Percentiles rank a stretch among this genome's conserved stretches.
These are phyloP conservation scores for Plasmodium sp. DNA, from an alignment of 169 alveolate genomes.

Conservation along the genomic window DNA sequence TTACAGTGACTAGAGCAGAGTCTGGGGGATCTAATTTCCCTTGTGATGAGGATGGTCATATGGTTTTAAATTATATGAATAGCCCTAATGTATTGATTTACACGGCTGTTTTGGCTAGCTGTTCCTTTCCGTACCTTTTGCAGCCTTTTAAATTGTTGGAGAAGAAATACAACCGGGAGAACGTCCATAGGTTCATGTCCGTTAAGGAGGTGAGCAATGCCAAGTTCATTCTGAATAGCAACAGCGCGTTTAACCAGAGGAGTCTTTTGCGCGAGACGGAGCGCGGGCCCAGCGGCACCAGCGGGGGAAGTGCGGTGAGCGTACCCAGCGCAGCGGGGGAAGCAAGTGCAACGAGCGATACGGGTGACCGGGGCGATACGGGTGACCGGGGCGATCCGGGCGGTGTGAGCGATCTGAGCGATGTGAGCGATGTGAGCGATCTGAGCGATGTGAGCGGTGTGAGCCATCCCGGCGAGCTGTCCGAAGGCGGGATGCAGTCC, in stretches of 20 bases:
- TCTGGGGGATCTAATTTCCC: slow-evolving; percentile 41
- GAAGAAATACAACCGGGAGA: slow-evolving; percentile 68
- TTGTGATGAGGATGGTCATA: slow-evolving; percentile 75
- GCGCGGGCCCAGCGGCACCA: not conserved
- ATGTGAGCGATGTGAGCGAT: not conserved
- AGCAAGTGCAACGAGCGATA: not conserved
- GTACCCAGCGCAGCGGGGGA: not conserved
- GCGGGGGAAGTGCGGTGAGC: not conserved
- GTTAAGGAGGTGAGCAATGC: slow-evolving; percentile 32
- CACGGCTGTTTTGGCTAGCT: slow-evolving; percentile 86
- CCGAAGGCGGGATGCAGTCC: not conserved
- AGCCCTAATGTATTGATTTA: slow-evolving; percentile 85
- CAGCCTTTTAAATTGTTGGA: slow-evolving; percentile 79
- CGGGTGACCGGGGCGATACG: not conserved
- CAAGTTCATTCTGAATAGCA: slow-evolving; percentile 37
- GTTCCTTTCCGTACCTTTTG: slow-evolving; percentile 82
- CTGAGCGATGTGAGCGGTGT: too few species aligned
- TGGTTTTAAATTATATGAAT: slow-evolving; percentile 82
- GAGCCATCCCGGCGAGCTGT: not conserved
- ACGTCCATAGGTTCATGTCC: slow-evolving; percentile 38
- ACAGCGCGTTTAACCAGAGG: not conserved
- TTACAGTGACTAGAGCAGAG: slow-evolving; percentile 86
- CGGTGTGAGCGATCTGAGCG: not conserved
- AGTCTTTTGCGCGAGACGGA: not conserved
- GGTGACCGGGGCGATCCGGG: not conserved